Percentiles rank a stretch among this genome's conserved stretches.
These are phyloP conservation scores for Apostasia ramifera DNA, from an alignment of 106 monocot genomes.

Conservation along the genomic window DNA sequence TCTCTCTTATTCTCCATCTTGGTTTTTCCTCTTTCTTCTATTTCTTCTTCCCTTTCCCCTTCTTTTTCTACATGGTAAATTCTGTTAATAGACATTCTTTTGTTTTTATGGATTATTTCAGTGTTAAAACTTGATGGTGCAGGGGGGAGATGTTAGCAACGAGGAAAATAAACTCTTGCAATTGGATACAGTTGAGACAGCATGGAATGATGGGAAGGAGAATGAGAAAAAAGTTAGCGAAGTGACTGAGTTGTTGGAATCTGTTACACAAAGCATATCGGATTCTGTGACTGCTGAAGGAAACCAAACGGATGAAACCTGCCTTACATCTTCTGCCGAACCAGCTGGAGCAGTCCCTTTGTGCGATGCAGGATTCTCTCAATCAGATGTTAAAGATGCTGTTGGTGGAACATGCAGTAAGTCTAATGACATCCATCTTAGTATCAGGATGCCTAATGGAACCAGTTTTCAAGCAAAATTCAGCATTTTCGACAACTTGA, in stretches of 20 bases:
- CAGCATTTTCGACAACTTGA: slow-evolving; percentile 46
- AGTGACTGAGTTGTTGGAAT: background rate
- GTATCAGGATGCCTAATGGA: slow-evolving; percentile 73
- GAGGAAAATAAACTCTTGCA: slow-evolving; percentile 19
- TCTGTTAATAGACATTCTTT: no score
- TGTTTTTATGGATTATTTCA: no score
- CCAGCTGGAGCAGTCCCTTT: background rate
- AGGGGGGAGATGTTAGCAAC: slow-evolving; percentile 25
- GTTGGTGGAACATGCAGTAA: slow-evolving; percentile 21
- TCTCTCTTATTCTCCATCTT: no score
- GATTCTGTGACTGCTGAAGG: slow-evolving; percentile 3
- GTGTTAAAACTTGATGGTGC: slow-evolving; percentile 3
- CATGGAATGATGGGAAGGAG: slow-evolving; percentile 8
- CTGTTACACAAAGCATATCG: slow-evolving; percentile 3
- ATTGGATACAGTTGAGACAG: slow-evolving; percentile 6
- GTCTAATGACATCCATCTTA: slow-evolving; percentile 59
- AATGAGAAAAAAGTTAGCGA: slow-evolving; percentile 11
- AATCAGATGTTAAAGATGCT: background rate
- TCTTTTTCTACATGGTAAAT: no score
- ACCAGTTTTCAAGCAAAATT: slow-evolving; percentile 54
- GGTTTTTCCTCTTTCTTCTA: no score
- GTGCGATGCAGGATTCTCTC: slow-evolving; percentile 9
- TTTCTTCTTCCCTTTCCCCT: no score
- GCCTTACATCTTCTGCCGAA: slow-evolving; percentile 5
- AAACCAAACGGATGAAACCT: background rate